phyloP scores from a whole-genome alignment of 73 alveolate genomes.

The Breviolum minutum region DNA sequence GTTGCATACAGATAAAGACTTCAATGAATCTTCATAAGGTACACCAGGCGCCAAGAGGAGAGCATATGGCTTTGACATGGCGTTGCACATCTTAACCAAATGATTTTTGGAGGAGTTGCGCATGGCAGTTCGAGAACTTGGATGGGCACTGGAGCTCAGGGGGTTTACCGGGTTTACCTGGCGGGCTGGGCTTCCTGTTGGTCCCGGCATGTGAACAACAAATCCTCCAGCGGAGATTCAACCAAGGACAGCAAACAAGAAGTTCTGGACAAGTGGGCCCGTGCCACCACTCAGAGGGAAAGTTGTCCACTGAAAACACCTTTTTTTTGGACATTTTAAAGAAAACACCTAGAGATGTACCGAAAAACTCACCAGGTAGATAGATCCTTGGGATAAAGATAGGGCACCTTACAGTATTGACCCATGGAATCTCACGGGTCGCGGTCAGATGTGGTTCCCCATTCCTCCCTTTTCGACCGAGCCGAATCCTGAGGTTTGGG shows the following conservation, averaged over 20 bases:
- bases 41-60: too few species aligned
- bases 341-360: too few species aligned
- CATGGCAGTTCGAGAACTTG: constrained; percentile 78
- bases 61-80: too few species aligned
- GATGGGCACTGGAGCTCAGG: constrained; percentile 19
- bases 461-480: neutral
- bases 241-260: constrained; percentile 65
- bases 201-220: neutral
- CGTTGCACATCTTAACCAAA: too few species aligned
- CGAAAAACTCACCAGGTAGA: neutral
- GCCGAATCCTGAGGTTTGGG: constrained; percentile 36
- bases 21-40: too few species aligned
- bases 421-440: too few species aligned
- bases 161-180: too few species aligned
- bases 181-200: neutral
- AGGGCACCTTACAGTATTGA: neutral
- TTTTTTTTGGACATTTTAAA: neutral
- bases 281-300: neutral
- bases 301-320: neutral
- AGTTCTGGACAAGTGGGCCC: constrained; percentile 80
- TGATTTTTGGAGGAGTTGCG: constrained; percentile 36
- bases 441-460: too few species aligned
- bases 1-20: too few species aligned
- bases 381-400: neutral
- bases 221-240: neutral